Base-by-base conservation (phyloP, 176 grass and related monocot species). In the Musa itinerans region DNA sequence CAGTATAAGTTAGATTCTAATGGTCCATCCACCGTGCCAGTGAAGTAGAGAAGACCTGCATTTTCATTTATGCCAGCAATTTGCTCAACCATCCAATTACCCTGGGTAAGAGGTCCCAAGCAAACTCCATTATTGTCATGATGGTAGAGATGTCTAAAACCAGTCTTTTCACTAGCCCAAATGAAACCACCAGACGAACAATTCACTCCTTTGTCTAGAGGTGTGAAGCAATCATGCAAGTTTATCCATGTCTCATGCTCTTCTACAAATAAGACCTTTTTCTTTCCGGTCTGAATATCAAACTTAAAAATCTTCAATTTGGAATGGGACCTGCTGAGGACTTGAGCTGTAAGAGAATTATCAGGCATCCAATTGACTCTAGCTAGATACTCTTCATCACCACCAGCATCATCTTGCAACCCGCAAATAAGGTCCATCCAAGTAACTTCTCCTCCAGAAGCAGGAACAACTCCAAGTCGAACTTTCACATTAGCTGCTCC, bases 401-500 rank as follows among this genome's bases (percentile, higher is more conserved):
- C 63, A 49, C 86, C 57, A 57, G 63, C 27, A 22, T 86, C 79
- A 78, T 81, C 76, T 50, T 76, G 83, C 63, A 80, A 72, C 49
- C 91, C 91, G 73, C 96, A 95, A 65, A 89, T 66, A 23, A 99
- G 96, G 85, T 95, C 85, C 96, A 99, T 95, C 96, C 96, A 99
- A 83, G 65, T 89, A 82, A 87, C 73, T 50, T 89, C 83, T 81
- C 96, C 96, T 75, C 88, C 91, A 77, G 71, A 48, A 29, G 87
- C 84, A 79, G 85, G 68, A 83, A 94, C 81, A 78, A 99, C 89
- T 80, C 90, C 96, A 74, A 99, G 78, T 29, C 86, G 86, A 55
- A 99, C 89, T 83, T 87, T 95, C 58, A 86, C 91, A 84, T 99
- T 99, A 77, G 88, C 83, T 85, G 91, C 89, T 50, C 96, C 96